Percentiles rank a stretch among this genome's conserved stretches.
Evolutionary conservation across 305 asterid genomes (phyloP).

Genomic region (Fraxinus velutina): DNA sequence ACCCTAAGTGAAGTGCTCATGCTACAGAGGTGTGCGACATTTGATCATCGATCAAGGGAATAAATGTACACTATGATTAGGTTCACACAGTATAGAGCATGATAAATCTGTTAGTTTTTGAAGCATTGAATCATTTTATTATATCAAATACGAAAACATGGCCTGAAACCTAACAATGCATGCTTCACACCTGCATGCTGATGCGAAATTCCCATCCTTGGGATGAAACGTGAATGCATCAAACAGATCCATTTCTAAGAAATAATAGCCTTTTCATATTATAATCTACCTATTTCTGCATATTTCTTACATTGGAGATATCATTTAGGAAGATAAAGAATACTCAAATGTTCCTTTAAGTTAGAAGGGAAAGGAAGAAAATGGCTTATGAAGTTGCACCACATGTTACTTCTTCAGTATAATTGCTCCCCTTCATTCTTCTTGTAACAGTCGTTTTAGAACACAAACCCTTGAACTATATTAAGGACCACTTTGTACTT

Average conservation of each 20-base stretch:
- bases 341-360: background rate
- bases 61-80: background rate
- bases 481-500: background rate
- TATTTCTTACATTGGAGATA: background rate
- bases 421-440: background rate
- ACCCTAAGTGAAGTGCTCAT: no score
- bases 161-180: background rate
- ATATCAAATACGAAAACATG: background rate
- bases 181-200: background rate
- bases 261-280: background rate
- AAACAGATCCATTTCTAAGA: background rate
- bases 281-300: background rate
- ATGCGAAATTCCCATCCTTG: background rate
- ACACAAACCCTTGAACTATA: background rate
- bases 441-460: background rate
- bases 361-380: background rate
- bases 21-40: background rate
- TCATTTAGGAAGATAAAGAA: background rate
- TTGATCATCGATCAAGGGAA: background rate
- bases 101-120: background rate
- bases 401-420: background rate
- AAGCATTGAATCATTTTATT: background rate
- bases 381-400: background rate
- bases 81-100: background rate
- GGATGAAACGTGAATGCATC: background rate